Evolutionary conservation across 164 flowering plant species (phyloP), one percentile per base, ranked within the genome.

Genomic region (Brasenia schreberi): DNA sequence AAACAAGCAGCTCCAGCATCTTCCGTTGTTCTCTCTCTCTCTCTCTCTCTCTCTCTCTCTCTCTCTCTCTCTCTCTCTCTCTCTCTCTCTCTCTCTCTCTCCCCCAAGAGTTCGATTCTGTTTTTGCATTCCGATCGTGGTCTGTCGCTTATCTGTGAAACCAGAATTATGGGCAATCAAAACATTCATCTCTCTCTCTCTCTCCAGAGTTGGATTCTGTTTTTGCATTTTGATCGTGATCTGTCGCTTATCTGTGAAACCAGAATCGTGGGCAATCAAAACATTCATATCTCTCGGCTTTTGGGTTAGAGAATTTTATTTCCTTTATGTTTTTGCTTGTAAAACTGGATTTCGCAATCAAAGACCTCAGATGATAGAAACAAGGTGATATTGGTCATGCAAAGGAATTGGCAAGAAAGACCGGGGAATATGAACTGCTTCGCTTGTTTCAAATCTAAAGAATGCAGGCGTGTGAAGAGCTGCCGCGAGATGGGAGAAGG

Each of bases 401-500:
- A 49, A 14, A 49, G 16, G 56, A 33, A 49, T 49, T 49, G 56
- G 16, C 12, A 5, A 49, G 12, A 49, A 5, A 9, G 16, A 14
- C 56, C 10, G 16, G 56, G 56, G 56, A 49, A 14, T 49, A 49
- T 49, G 56, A 49, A 49, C 16, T 49, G 56, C 56, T 49, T 49
- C 16, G 56, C 56, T 49, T 49, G 56, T 49, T 49, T 49, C 16
- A 49, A 14, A 49, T 49, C 56, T 49, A 14, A 14, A 9, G 56
- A 49, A 49, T 9, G 16, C 56, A 49, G 16, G 56, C 56, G 56
- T 49, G 10, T 49, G 71, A 82, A 70, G 72, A 82, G 76, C 64
- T 77, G 81, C 80, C 76, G 76, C 66, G 80, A 79, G 12, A 72
- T 68, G 61, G 68, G 70, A 16, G 77, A 77, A 4, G 66, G 72